Percentiles rank a stretch among this genome's conserved stretches.
These are phyloP conservation scores for Cercospora sesami DNA, from an alignment of 2,329 filamentous ascomycete genomes.

Conservation along the genomic window DNA sequence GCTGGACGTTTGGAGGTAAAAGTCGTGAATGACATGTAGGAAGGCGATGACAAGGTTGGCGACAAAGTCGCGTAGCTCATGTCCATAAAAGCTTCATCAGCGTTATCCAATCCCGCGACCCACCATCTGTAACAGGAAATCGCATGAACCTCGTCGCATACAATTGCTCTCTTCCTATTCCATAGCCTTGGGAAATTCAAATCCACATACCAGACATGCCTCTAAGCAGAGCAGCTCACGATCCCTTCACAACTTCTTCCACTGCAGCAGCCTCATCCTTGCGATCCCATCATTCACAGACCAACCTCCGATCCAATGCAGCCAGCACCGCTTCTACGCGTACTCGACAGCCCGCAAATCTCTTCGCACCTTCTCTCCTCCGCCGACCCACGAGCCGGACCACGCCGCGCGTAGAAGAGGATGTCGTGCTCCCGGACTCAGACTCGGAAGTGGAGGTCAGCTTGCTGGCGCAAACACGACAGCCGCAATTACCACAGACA, in stretches of 20 bases:
- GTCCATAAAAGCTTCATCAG: background rate
- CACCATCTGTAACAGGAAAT: background rate
- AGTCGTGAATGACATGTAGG: background rate
- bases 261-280: constrained; percentile 20
- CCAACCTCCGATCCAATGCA: constrained; percentile 29
- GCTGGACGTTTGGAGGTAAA: background rate
- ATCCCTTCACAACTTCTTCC: constrained; percentile 31
- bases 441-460: constrained; percentile 28
- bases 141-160: background rate
- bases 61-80: background rate
- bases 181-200: background rate
- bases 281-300: constrained; percentile 28
- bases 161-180: background rate
- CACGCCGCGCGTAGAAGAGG: constrained; percentile 32
- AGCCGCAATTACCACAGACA: constrained; percentile 18
- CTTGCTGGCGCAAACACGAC: background rate
- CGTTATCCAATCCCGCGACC: background rate
- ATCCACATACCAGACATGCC: background rate
- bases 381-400: constrained; percentile 30
- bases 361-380: constrained; percentile 32
- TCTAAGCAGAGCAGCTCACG: constrained; percentile 21
- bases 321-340: constrained; percentile 31
- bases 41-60: background rate
- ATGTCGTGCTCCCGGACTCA: constrained; percentile 33
- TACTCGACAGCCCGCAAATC: constrained; percentile 28